A percentile compares a stretch with the other conserved stretches of the same genome.
phyloP scores from a whole-genome alignment of 192 early-diverging fungal genomes.

The Rhizophagus clarus region DNA sequence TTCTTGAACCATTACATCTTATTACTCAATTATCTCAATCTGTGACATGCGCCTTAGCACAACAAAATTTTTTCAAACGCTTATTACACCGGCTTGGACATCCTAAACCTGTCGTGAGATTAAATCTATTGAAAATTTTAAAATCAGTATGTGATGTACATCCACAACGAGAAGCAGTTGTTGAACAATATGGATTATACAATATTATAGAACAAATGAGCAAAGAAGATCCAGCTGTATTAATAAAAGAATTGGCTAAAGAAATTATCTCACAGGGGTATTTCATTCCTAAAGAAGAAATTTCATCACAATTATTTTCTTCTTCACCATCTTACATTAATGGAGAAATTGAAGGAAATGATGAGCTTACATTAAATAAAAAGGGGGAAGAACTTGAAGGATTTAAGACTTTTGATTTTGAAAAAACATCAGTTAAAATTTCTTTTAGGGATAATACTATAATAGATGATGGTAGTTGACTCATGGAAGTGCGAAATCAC shows the following conservation, averaged over 20 bases:
- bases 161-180: constrained; percentile 38
- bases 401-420: neutral
- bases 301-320: neutral
- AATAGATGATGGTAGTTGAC: constrained; percentile 24
- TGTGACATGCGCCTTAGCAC: constrained; percentile 40
- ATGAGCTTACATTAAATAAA: neutral
- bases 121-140: constrained; percentile 54
- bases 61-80: constrained; percentile 39
- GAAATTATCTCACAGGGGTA: constrained; percentile 38
- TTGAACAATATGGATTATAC: constrained; percentile 38
- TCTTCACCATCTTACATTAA: neutral
- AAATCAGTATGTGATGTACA: constrained; percentile 47
- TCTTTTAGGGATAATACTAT: neutral
- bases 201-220: constrained; percentile 40
- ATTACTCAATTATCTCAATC: constrained; percentile 46
- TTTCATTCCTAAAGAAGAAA: constrained; percentile 7
- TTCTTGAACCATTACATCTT: constrained; percentile 54
- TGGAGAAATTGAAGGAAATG: neutral
- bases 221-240: constrained; percentile 48
- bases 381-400: neutral
- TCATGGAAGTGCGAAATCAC: neutral
- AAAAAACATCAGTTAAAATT: neutral
- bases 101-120: constrained; percentile 52
- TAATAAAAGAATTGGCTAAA: constrained; percentile 53
- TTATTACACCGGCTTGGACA: constrained; percentile 41